A percentile compares a stretch with the other conserved stretches of the same genome.
Evolutionary conservation across 805 yeast genomes (phyloP).

Genomic region (Wickerhamiella kurtzmanii): DNA sequence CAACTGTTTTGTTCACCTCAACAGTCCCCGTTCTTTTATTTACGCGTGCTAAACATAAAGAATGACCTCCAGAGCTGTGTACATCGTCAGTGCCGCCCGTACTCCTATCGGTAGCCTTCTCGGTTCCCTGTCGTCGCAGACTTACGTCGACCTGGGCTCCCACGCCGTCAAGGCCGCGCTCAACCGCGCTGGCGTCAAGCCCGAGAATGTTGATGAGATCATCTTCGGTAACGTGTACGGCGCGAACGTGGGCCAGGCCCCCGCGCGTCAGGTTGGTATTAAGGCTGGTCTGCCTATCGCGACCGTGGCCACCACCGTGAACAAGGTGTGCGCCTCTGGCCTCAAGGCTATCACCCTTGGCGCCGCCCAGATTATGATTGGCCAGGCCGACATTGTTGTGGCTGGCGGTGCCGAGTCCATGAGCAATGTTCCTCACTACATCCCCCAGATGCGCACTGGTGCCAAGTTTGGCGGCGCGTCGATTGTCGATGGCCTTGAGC

Average conservation of each 20-base stretch:
- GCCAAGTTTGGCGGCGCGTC: slow-evolving; percentile 75
- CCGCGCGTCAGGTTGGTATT: slow-evolving; percentile 94
- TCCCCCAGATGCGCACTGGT: slow-evolving; percentile 76
- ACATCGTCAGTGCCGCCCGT: slow-evolving; percentile 78
- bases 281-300: slow-evolving; percentile 73
- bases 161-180: slow-evolving; percentile 79
- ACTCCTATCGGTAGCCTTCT: slow-evolving; percentile 93
- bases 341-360: slow-evolving; percentile 82
- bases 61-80: slow-evolving; percentile 32
- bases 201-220: slow-evolving; percentile 68
- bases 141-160: slow-evolving; percentile 71
- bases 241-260: slow-evolving; percentile 93
- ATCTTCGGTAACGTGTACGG: slow-evolving; percentile 85
- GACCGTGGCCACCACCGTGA: slow-evolving; percentile 78
- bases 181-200: slow-evolving; percentile 59
- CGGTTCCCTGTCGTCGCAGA: slow-evolving; percentile 58
- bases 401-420: slow-evolving; percentile 98
- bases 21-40: not conserved
- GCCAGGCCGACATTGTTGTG: slow-evolving; percentile 81
- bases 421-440: slow-evolving; percentile 90
- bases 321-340: slow-evolving; percentile 97
- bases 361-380: slow-evolving; percentile 79
- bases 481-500: slow-evolving; percentile 76
- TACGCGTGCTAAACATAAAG: not conserved
- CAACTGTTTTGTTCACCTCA: no score